phyloP scores from a whole-genome alignment of 805 yeast species.

The Metschnikowia aberdeeniae region DNA sequence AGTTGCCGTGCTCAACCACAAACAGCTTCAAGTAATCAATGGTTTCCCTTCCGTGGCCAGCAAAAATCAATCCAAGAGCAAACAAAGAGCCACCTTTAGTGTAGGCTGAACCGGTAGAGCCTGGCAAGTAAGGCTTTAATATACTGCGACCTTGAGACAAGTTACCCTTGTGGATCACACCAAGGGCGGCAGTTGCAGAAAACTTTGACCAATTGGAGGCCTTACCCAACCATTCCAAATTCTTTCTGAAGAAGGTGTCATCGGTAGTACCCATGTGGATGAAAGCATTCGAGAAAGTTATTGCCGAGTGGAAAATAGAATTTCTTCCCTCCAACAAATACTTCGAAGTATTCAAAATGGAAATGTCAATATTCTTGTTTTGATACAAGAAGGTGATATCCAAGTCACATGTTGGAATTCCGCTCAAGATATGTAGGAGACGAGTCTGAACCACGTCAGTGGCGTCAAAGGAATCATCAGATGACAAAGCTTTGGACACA shows the following conservation, averaged over 20 bases:
- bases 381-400: conserved; percentile 83
- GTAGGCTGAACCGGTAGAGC: conserved; percentile 71
- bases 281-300: conserved; percentile 90
- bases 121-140: conserved; percentile 88
- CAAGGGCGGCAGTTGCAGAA: conserved; percentile 95
- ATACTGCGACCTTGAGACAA: conserved; percentile 84
- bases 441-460: conserved; percentile 31
- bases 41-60: conserved; percentile 91
- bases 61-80: conserved; percentile 90
- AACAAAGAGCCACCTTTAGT: conserved; percentile 94
- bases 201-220: conserved; percentile 99
- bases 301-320: conserved; percentile 93
- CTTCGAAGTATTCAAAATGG: conserved; percentile 78
- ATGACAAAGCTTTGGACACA: conserved; percentile 40
- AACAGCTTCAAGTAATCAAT: conserved; percentile 73
- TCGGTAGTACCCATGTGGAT: conserved; percentile 96
- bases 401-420: conserved; percentile 91
- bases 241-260: conserved; percentile 85
- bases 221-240: conserved; percentile 92
- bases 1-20: conserved; percentile 59
- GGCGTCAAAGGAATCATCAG: conserved; percentile 25
- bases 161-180: conserved; percentile 95
- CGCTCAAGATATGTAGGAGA: conserved; percentile 71
- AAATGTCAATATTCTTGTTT: conserved; percentile 82
- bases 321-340: conserved; percentile 81